Percentiles rank a stretch among this genome's conserved stretches.
Evolutionary conservation across 2,329 filamentous ascomycete species (phyloP).

Genomic region (Trichoderma polysporum): DNA sequence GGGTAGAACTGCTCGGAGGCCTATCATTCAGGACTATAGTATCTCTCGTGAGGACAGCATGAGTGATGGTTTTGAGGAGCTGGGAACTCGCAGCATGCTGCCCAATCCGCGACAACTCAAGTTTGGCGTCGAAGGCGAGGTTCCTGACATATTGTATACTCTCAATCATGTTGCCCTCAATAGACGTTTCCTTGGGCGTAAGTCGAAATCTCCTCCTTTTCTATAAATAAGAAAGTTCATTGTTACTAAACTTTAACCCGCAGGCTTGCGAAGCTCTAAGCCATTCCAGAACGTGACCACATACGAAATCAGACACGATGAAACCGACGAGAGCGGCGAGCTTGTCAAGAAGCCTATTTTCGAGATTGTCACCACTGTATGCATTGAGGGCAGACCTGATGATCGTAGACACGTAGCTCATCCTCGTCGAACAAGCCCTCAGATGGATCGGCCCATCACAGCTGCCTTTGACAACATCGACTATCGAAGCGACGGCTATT

Average conservation of each 20-base stretch:
- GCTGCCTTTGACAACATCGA: conserved; percentile 29
- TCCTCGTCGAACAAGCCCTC: conserved; percentile 17
- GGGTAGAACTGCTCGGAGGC: neutral
- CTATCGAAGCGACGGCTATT: conserved; percentile 30
- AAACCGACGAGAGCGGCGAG: conserved; percentile 23
- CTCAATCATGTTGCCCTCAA: conserved; percentile 40
- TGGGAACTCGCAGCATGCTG: conserved; percentile 14
- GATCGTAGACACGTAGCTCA: conserved; percentile 7
- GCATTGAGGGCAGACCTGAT: conserved; percentile 23
- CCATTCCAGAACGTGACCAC: conserved; percentile 39
- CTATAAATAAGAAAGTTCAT: neutral
- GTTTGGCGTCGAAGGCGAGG: conserved; percentile 33
- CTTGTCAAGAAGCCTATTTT: conserved; percentile 37
- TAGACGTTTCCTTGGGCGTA: conserved; percentile 39
- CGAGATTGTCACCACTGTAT: conserved; percentile 45
- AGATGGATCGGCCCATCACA: conserved; percentile 32
- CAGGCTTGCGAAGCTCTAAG: conserved; percentile 40
- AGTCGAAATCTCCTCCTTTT: conserved; percentile 23
- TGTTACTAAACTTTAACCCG: conserved; percentile 21
- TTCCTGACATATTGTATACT: conserved; percentile 44
- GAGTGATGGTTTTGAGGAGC: conserved; percentile 15
- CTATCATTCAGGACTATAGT: neutral
- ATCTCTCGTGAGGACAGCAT: neutral
- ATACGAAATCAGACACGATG: conserved; percentile 28
- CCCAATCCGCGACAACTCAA: neutral